Evolutionary conservation across 176 grass and related monocot species (phyloP).

Genomic region (Cocos nucifera): DNA sequence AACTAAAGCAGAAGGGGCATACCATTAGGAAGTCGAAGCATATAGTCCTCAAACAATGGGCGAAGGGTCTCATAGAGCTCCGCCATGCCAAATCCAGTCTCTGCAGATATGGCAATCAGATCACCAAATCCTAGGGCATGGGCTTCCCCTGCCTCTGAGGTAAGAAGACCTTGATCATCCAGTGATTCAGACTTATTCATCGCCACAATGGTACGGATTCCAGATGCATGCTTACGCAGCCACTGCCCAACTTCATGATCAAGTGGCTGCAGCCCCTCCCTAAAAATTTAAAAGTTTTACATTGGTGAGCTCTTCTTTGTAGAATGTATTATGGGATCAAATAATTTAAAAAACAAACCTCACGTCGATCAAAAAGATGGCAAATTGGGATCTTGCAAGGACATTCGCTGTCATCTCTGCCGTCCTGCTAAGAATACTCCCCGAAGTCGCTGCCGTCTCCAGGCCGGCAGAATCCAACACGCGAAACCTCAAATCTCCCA

Average conservation of each 20-base stretch:
- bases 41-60: conserved; percentile 74
- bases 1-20: conserved; percentile 16
- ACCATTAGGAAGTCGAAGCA: conserved; percentile 60
- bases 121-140: conserved; percentile 93
- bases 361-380: conserved; percentile 96
- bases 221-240: conserved; percentile 65
- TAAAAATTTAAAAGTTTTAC: conserved; percentile 13
- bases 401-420: conserved; percentile 77
- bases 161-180: conserved; percentile 68
- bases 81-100: conserved; percentile 92
- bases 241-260: conserved; percentile 89
- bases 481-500: conserved; percentile 85
- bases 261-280: conserved; percentile 83
- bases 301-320: conserved; percentile 7
- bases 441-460: conserved; percentile 75
- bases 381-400: conserved; percentile 68
- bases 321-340: not conserved
- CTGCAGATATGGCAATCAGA: conserved; percentile 95
- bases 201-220: conserved; percentile 60
- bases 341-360: conserved; percentile 32
- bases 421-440: conserved; percentile 84
- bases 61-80: conserved; percentile 81
- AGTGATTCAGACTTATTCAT: conserved; percentile 97
- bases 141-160: conserved; percentile 72
- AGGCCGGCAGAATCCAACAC: conserved; percentile 91